A percentile compares a stretch with the other conserved stretches of the same genome.
These are phyloP conservation scores for Puccinia novopanici DNA, from an alignment of 1,284 basidiomycete species.

Conservation along the genomic window DNA sequence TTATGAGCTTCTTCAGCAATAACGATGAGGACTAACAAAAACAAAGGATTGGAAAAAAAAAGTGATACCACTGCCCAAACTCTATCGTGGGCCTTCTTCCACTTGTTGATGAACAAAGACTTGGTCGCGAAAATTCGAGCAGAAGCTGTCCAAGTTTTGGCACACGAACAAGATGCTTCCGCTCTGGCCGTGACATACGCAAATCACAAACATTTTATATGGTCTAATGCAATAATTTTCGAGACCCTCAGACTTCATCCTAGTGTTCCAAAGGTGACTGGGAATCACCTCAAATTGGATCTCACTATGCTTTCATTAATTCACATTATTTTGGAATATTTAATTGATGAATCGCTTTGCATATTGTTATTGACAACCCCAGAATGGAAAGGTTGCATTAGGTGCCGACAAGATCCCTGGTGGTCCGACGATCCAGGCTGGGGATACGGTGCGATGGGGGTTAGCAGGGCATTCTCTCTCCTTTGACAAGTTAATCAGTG, in stretches of 20 bases:
- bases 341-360: background rate
- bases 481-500: background rate
- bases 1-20: background rate
- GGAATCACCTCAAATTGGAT: background rate
- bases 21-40: background rate
- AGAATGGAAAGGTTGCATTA: constrained; percentile 30
- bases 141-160: constrained; percentile 10
- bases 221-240: constrained; percentile 52
- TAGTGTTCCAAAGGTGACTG: constrained; percentile 41
- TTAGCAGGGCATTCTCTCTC: background rate
- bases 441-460: constrained; percentile 39
- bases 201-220: constrained; percentile 46
- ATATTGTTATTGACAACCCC: background rate
- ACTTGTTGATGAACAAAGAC: constrained; percentile 29
- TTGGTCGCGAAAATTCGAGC: constrained; percentile 19
- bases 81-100: constrained; percentile 38
- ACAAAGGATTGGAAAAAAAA: background rate
- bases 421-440: constrained; percentile 34
- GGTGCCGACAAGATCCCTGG: constrained; percentile 31
- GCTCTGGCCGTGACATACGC: constrained; percentile 47
- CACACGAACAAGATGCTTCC: background rate
- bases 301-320: background rate
- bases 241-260: constrained; percentile 54
- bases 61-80: constrained; percentile 47
- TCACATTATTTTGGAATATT: background rate